These are phyloP conservation scores for Lipomyces starkeyi DNA, from an alignment of 805 yeast species.

Conservation along the genomic window DNA sequence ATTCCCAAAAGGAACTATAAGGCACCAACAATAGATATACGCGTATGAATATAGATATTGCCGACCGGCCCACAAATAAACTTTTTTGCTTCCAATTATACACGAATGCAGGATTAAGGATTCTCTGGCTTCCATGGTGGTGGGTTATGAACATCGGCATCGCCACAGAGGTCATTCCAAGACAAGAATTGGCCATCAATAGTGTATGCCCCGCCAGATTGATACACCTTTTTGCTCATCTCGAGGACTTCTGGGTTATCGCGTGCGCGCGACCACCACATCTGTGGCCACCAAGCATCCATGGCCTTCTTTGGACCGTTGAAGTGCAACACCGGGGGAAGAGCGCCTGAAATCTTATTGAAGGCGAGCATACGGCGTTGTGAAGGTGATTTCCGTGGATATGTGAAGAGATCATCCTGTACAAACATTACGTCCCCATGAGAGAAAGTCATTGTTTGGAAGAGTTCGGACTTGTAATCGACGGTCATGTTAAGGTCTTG, in stretches of 20 bases:
- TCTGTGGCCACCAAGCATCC: constrained; percentile 38
- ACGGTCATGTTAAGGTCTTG: constrained; percentile 32
- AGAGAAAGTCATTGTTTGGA: constrained; percentile 39
- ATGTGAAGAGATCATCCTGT: constrained; percentile 27
- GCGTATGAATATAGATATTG: background rate
- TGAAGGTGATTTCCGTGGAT: constrained; percentile 27
- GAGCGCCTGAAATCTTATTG: constrained; percentile 32
- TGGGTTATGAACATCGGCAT: constrained; percentile 28
- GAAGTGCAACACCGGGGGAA: constrained; percentile 35
- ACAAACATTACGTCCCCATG: constrained; percentile 31
- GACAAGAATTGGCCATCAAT: constrained; percentile 31
- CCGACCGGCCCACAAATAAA: background rate
- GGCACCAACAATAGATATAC: background rate
- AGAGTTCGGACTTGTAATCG: constrained; percentile 32
- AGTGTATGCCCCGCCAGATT: constrained; percentile 36
- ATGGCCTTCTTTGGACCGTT: constrained; percentile 37
- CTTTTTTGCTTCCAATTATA: background rate
- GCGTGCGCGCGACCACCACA: constrained; percentile 35
- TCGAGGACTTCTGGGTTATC: constrained; percentile 25
- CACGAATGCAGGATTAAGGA: background rate
- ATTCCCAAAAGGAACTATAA: background rate
- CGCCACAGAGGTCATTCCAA: constrained; percentile 31
- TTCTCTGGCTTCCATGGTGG: constrained; percentile 7
- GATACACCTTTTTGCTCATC: constrained; percentile 22
- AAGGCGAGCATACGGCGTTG: constrained; percentile 32